Evolutionary conservation across 1,284 basidiomycete genomes (phyloP).

Genomic region (Leccinum holopus): DNA sequence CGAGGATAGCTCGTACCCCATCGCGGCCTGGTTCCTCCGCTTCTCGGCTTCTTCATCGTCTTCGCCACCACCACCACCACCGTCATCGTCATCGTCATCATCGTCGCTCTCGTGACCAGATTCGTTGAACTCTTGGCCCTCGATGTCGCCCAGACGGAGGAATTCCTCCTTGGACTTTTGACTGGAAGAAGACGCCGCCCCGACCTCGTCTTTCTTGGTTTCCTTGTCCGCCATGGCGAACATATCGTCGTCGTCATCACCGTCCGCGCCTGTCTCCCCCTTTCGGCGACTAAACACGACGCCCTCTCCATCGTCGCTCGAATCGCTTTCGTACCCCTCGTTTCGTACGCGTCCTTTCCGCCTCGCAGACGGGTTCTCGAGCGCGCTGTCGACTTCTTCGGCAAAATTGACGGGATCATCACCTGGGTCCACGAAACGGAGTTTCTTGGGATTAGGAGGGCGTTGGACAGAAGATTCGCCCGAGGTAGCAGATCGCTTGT

Average conservation of each 20-base stretch:
- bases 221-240: slow-evolving; percentile 70
- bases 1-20: slow-evolving; percentile 91
- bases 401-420: slow-evolving; percentile 75
- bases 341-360: slow-evolving; percentile 73
- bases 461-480: slow-evolving; percentile 36
- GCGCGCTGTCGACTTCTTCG: slow-evolving; percentile 68
- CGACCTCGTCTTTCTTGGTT: slow-evolving; percentile 40
- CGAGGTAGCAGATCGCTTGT: slow-evolving; percentile 57
- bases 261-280: slow-evolving; percentile 55
- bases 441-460: slow-evolving; percentile 57
- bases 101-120: slow-evolving; percentile 43
- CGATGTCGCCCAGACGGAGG: slow-evolving; percentile 89
- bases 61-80: not conserved
- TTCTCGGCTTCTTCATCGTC: slow-evolving; percentile 80
- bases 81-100: slow-evolving; percentile 40
- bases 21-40: slow-evolving; percentile 75
- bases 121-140: slow-evolving; percentile 88
- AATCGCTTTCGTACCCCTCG: slow-evolving; percentile 93
- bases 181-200: slow-evolving; percentile 30
- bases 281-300: slow-evolving; percentile 77
- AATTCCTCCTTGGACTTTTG: slow-evolving; percentile 75
- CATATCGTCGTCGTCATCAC: slow-evolving; percentile 69
- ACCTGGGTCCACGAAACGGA: slow-evolving; percentile 74
- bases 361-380: slow-evolving; percentile 58
- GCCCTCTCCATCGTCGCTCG: slow-evolving; percentile 88